Evolutionary conservation across 2,329 filamentous ascomycete genomes (phyloP).

Genomic region (Pseudocercospora musae): DNA sequence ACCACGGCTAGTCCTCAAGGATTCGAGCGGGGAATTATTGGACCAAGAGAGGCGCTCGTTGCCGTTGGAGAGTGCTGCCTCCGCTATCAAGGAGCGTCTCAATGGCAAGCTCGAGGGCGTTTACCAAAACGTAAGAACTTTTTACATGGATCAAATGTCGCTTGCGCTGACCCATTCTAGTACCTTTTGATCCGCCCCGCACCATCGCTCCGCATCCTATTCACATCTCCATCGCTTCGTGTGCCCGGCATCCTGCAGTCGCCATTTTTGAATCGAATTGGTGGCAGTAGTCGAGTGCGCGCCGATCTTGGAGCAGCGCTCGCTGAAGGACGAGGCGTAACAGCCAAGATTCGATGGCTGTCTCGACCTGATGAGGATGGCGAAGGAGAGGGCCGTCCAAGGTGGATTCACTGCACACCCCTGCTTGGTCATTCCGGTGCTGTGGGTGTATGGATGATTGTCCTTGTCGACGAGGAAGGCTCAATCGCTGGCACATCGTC

Average conservation of each 20-base stretch:
- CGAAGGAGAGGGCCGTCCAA: constrained; percentile 56
- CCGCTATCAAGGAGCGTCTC: constrained; percentile 24
- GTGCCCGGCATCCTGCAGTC: constrained; percentile 50
- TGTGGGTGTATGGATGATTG: constrained; percentile 76
- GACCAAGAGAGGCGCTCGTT: constrained; percentile 20
- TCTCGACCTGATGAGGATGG: constrained; percentile 41
- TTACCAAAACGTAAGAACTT: constrained; percentile 54
- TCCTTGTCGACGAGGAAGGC: constrained; percentile 62
- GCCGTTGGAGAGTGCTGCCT: constrained; percentile 6
- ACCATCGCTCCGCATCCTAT: constrained; percentile 50
- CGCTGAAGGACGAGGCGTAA: constrained; percentile 66
- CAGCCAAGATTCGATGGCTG: constrained; percentile 71
- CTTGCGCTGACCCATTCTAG: constrained; percentile 28
- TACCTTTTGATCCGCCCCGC: constrained; percentile 49
- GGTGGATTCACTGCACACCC: constrained; percentile 77
- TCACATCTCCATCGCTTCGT: constrained; percentile 49
- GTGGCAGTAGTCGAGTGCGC: constrained; percentile 51
- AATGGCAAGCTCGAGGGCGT: constrained; percentile 50
- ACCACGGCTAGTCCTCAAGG: constrained; percentile 50
- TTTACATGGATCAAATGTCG: background rate
- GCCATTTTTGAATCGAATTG: constrained; percentile 48
- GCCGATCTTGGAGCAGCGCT: constrained; percentile 59
- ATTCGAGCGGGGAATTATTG: constrained; percentile 39
- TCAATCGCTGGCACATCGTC: constrained; percentile 18
- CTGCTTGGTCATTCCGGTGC: constrained; percentile 63